Conservation (phyloP, 352 stramenopile genomes). For the Globisporangium parvum region DNA sequence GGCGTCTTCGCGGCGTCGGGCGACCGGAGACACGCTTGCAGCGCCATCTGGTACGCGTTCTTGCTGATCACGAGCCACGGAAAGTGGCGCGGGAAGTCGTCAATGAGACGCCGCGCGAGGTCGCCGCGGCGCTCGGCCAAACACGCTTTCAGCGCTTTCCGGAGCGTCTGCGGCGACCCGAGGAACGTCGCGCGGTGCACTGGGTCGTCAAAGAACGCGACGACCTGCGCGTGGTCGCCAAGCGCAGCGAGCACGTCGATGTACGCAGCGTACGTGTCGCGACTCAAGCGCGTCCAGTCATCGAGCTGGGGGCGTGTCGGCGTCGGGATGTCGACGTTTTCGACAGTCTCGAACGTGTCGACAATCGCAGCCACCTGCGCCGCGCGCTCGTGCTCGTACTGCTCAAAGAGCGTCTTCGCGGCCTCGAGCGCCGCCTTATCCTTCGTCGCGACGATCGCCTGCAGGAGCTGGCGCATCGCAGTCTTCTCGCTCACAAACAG, state of each 20-base stretch:
- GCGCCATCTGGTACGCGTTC: constrained; percentile 10
- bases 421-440: background rate
- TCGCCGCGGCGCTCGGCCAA: constrained; percentile 1
- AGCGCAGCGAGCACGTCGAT: constrained; percentile 6
- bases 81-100: constrained; percentile 3
- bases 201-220: constrained; percentile 4
- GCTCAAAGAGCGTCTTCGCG: constrained; percentile 7
- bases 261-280: constrained; percentile 6
- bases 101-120: constrained; percentile 3
- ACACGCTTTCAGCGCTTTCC: constrained; percentile 9
- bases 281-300: constrained; percentile 10
- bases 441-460: background rate
- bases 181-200: constrained; percentile 2
- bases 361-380: constrained; percentile 2
- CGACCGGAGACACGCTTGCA: constrained; percentile 8
- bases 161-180: constrained; percentile 8
- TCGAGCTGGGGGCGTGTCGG: constrained; percentile 1
- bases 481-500: constrained; percentile 13
- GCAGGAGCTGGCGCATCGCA: constrained; percentile 11
- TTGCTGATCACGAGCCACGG: constrained; percentile 12
- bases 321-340: background rate
- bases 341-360: no score
- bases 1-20: background rate
- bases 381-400: constrained; percentile 5
- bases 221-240: background rate